A percentile compares a stretch with the other conserved stretches of the same genome.
These are phyloP conservation scores for Blepharisma stoltei DNA, from an alignment of 73 alveolate genomes.

Conservation along the genomic window DNA sequence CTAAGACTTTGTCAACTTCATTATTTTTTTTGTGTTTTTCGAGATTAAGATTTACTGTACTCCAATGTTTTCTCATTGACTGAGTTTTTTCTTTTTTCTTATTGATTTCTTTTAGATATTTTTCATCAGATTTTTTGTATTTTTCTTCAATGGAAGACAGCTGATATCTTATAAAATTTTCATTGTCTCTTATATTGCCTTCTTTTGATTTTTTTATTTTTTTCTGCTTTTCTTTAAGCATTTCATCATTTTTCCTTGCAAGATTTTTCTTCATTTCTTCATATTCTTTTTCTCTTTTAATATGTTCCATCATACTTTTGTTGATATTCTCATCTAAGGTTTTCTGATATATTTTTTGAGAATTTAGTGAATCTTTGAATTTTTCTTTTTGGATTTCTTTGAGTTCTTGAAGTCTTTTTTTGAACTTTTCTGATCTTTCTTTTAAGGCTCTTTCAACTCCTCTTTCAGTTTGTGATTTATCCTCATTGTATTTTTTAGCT, in stretches of 20 bases:
- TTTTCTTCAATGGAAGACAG: not conserved
- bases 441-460: too few relatives aligned
- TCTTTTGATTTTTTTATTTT: not conserved
- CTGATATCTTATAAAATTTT: not conserved
- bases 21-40: not conserved
- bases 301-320: not conserved
- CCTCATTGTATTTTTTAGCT: too few relatives aligned
- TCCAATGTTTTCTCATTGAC: not conserved
- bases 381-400: too few relatives aligned
- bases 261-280: not conserved
- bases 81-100: not conserved
- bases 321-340: not conserved
- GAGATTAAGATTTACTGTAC: not conserved
- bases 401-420: too few relatives aligned
- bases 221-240: not conserved
- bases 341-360: too few relatives aligned
- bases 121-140: slow-evolving; percentile 1
- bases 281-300: not conserved
- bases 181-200: not conserved
- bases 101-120: not conserved
- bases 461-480: too few relatives aligned
- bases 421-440: too few relatives aligned
- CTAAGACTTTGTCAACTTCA: too few relatives aligned
- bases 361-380: too few relatives aligned
- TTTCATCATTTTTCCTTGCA: not conserved